phyloP scores from a whole-genome alignment of 2,329 filamentous ascomycete genomes.

The Gliomastix tumulicola region DNA sequence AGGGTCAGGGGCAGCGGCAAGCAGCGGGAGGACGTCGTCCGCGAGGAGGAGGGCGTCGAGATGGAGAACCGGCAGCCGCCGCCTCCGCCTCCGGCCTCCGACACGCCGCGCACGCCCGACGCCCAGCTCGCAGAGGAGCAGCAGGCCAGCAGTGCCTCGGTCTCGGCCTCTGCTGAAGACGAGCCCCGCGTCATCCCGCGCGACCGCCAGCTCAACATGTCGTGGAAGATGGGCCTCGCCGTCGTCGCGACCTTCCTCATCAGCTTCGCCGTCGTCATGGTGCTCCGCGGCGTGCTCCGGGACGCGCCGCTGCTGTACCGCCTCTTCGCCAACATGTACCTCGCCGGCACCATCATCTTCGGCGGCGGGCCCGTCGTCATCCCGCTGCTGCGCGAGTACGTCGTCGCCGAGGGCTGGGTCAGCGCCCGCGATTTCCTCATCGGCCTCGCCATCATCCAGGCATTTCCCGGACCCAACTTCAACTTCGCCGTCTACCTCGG shows the following conservation, averaged over 20 bases:
- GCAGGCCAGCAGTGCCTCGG: not conserved
- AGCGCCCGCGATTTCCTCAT: slow-evolving; percentile 64
- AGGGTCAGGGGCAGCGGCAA: too few relatives aligned
- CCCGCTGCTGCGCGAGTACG: slow-evolving; percentile 52
- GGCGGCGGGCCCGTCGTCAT: slow-evolving; percentile 61
- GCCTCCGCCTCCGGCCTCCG: not conserved
- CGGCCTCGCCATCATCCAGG: slow-evolving; percentile 64
- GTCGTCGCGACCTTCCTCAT: slow-evolving; percentile 43
- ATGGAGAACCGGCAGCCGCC: not conserved
- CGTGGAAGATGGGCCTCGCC: slow-evolving; percentile 33
- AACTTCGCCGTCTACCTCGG: slow-evolving; percentile 51
- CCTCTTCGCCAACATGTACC: slow-evolving; percentile 66
- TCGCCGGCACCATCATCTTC: slow-evolving; percentile 64
- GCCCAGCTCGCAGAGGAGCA: not conserved
- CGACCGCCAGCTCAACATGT: slow-evolving; percentile 27
- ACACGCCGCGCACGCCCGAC: not conserved
- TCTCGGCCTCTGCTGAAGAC: not conserved
- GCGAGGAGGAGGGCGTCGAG: slow-evolving; percentile 1
- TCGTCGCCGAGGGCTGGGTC: slow-evolving; percentile 66
- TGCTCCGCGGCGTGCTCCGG: slow-evolving; percentile 33
- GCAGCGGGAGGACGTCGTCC: not conserved
- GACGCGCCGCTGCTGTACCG: slow-evolving; percentile 40
- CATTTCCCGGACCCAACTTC: slow-evolving; percentile 47
- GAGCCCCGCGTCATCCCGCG: slow-evolving; percentile 21
- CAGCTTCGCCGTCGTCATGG: slow-evolving; percentile 50